Base-by-base conservation (phyloP, 2,329 filamentous ascomycete genomes). In the Neonectria ditissima region DNA sequence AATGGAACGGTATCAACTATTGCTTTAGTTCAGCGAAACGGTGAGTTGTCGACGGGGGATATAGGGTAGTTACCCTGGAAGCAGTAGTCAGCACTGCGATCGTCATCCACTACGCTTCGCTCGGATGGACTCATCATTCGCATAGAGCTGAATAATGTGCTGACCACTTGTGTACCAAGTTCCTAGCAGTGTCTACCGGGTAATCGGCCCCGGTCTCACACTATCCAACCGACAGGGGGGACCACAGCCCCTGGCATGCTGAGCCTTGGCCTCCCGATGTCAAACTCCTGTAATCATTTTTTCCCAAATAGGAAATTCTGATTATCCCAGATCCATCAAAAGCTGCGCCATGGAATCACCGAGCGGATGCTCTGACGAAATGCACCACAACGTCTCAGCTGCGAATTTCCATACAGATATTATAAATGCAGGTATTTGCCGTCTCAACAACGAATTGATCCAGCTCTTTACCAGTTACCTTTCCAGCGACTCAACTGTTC, bases 301-400 rank as follows among this genome's bases (percentile, higher is more conserved):
- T 54, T 60, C 63, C 60, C 14, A 39, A 60, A 50, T 28, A 39
- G 63, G 59, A 16, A 66, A 63, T 66, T 53, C 32, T 56, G 34
- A 56, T 26, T 34, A 34, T 20, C 18, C 11, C n/a, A 28, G 13
- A 16, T 18, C 8, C 26, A 10, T 32, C 26, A 11, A 20, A n/a
- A 30, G 4, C 34, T n/a, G 5, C 5, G 8, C 16, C 34, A 37
- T 6, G 16, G n/a, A 18, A 5, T 30, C 24, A 30, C 26, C 9
- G 5, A 18, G n/a, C 16, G 14, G 37, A 8, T 50, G 9, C n/a
- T 50, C 9, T 10, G n/a, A 10, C 16, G n/a, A 16, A 20, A 41
- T 41, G 37, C n/a, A 1, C 7, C n/a, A 20, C n/a, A 20, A 41
- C 3, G n/a, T 20, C n/a, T 5, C 16, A 20, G 37, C 9, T 9